Conservation (phyloP, 78 protist species). For the Dictyostelium capitatum region DNA sequence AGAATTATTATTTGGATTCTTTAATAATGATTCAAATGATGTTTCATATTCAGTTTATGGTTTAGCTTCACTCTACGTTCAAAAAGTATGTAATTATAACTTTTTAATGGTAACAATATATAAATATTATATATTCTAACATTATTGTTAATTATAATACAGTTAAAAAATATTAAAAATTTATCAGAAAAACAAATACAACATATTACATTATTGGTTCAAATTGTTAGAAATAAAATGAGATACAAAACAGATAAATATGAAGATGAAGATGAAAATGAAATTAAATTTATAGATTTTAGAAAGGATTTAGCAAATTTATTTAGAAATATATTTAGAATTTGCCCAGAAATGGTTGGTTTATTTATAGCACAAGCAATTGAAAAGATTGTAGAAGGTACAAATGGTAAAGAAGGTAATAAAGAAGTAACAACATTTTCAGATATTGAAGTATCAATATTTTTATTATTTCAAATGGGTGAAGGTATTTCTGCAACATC, state of each 20-base stretch:
- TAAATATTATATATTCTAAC: not conserved
- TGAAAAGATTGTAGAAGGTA: slow-evolving; percentile 11
- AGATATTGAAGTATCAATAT: slow-evolving; percentile 60
- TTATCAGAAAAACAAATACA: slow-evolving; percentile 56
- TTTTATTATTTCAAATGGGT: slow-evolving; percentile 70
- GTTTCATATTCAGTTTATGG: slow-evolving; percentile 49
- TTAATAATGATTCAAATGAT: slow-evolving; percentile 69
- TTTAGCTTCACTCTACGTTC: slow-evolving; percentile 63
- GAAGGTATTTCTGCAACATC: slow-evolving; percentile 56
- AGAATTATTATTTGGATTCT: slow-evolving; percentile 47
- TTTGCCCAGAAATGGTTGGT: slow-evolving; percentile 78
- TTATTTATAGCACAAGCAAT: slow-evolving; percentile 12
- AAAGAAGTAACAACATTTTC: not conserved
- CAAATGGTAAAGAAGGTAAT: not conserved
- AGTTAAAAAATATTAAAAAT: slow-evolving; percentile 48
- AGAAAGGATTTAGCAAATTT: slow-evolving; percentile 41
- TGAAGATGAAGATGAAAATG: slow-evolving; percentile 48
- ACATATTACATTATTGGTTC: slow-evolving; percentile 65
- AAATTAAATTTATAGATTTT: slow-evolving; percentile 35
- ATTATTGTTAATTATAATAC: not conserved
- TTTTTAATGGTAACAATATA: not conserved
- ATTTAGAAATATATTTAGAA: slow-evolving; percentile 76
- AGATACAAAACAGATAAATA: not conserved
- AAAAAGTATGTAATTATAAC: slow-evolving; percentile 19
- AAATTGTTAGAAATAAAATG: slow-evolving; percentile 79